phyloP scores from a whole-genome alignment of 1,284 basidiomycete genomes.

The Tilletia caries region DNA sequence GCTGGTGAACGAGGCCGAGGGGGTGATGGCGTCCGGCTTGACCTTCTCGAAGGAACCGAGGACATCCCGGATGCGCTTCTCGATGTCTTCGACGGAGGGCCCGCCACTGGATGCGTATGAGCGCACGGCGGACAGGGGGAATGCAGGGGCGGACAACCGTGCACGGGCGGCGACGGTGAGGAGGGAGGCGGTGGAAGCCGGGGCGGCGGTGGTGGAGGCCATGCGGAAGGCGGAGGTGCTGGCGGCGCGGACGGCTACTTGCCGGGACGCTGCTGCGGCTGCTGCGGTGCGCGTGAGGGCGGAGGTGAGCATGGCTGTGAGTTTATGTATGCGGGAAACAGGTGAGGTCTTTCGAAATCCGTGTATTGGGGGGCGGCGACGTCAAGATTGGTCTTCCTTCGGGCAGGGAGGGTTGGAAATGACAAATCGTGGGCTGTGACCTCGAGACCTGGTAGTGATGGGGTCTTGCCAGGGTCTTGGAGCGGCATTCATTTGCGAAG shows the following conservation, averaged over 20 bases:
- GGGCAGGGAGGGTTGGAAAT: no score
- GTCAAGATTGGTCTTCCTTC: neutral
- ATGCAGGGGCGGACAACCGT: constrained; percentile 20
- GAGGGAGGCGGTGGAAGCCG: constrained; percentile 25
- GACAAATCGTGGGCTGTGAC: no score
- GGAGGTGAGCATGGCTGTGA: neutral
- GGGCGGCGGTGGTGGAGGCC: constrained; percentile 17
- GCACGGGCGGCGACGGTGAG: constrained; percentile 19
- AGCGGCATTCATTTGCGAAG: no score
- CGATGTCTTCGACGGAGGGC: constrained; percentile 72
- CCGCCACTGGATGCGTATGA: constrained; percentile 74
- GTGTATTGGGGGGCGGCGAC: neutral
- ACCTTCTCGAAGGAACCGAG: constrained; percentile 95
- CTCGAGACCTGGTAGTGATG: no score
- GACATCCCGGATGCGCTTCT: constrained; percentile 78
- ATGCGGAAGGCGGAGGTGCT: neutral
- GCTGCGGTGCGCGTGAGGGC: neutral
- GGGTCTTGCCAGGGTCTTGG: no score
- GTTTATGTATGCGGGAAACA: no score
- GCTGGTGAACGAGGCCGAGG: constrained; percentile 72
- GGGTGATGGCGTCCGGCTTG: constrained; percentile 73
- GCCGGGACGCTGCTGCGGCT: constrained; percentile 26
- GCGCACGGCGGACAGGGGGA: constrained; percentile 28
- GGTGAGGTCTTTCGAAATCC: neutral
- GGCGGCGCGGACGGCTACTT: constrained; percentile 2